Evolutionary conservation across 257 asterid genomes (phyloP), one percentile per base, ranked within the genome.

Genomic region (Rauvolfia tetraphylla): DNA sequence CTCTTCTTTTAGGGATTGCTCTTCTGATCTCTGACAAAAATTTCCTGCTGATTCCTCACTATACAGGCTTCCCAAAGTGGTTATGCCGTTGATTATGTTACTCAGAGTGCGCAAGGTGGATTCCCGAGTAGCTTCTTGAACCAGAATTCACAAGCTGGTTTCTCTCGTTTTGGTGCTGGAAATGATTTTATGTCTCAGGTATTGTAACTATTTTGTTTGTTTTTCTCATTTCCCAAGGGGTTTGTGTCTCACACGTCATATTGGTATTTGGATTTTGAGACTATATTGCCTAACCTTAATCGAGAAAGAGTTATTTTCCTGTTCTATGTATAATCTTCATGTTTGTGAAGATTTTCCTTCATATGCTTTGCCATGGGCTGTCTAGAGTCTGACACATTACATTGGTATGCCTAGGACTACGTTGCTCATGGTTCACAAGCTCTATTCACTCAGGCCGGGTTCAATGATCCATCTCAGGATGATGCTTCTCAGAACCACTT

Each of bases 141-240:
- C 88, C 99, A 87, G 86, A 93, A 85, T 76, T 87, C 99, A 66
- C 99, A 93, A 81, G 87, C 93, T 80, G 98, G 98, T 62, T 95
- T 90, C 82, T 85, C 97, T 67, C 98, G 89, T 62, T 91, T 90
- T 81, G 85, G 92, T 54, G 79, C 96, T 61, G 99, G 98, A 86
- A 93, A 90, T 82, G 99, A 95, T 73, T 95, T 87, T 78, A 93
- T 93, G 99, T 93, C 99, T 79, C 99, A 95, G 98, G 99, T 95
- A 72, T 67, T 88, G 54, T 74, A 9, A 46, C 22, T 81, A 51
- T 68, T 22, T 41, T 59, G 17, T 5, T 34, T 23, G 39, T 33
- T 39, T 5, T 57, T 13, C 65, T 38, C 18, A 3, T 10, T 33
- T 77, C 29, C 5, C 22, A 23, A 6, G 17, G n/a, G 31, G 23